phyloP scores from a whole-genome alignment of 257 asterid genomes.

The Linaria vulgaris region DNA sequence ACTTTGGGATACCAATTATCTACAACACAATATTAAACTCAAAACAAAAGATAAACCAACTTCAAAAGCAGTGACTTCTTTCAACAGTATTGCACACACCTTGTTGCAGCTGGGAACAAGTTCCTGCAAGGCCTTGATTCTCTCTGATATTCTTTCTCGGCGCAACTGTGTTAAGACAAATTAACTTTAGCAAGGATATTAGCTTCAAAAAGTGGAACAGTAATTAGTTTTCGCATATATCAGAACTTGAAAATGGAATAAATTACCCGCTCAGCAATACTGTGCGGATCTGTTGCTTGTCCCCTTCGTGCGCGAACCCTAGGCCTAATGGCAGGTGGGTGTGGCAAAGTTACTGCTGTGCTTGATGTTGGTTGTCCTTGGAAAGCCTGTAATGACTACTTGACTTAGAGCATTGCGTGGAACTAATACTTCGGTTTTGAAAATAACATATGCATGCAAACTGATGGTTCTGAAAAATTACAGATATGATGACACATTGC shows the following conservation, averaged over 20 bases:
- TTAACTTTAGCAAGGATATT: constrained; percentile 19
- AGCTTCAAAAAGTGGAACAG: neutral
- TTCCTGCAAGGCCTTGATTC: constrained; percentile 90
- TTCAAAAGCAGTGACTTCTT: neutral
- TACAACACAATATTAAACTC: neutral
- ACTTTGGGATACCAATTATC: constrained; percentile 1
- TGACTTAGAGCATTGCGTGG: constrained; percentile 1
- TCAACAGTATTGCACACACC: constrained; percentile 39
- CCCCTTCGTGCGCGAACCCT: constrained; percentile 88
- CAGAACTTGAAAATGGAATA: constrained; percentile 3
- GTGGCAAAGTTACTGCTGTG: constrained; percentile 61
- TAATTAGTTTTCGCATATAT: constrained; percentile 8
- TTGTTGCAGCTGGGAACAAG: constrained; percentile 92
- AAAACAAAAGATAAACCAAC: neutral
- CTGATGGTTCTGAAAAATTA: neutral
- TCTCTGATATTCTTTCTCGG: constrained; percentile 82
- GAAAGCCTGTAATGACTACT: constrained; percentile 44
- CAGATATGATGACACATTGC: neutral
- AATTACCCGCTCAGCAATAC: constrained; percentile 84
- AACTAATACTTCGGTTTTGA: constrained; percentile 15
- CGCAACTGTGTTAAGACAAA: constrained; percentile 56
- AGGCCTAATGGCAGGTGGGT: constrained; percentile 73
- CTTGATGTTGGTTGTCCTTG: constrained; percentile 72
- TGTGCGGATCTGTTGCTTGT: constrained; percentile 94
- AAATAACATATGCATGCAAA: constrained; percentile 1